Conservation (phyloP, 192 early-diverging fungal species). For the Backusella morwellensis region DNA sequence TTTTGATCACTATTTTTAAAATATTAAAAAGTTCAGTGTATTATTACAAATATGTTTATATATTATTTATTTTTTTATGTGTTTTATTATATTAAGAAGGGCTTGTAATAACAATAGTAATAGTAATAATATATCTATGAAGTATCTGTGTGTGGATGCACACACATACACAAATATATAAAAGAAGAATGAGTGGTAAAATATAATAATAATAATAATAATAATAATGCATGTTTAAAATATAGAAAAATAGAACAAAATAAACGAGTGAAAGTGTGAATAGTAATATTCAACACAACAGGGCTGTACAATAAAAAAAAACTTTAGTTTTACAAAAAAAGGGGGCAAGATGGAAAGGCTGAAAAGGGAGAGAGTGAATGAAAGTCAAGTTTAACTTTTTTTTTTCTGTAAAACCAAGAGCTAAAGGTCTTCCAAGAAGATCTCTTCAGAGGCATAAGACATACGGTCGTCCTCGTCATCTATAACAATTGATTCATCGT, state of each 20-base stretch:
- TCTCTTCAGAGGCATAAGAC: neutral
- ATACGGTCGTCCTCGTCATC: constrained; percentile 10
- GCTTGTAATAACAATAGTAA: neutral
- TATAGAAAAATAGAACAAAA: neutral
- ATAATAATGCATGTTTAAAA: neutral
- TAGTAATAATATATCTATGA: neutral
- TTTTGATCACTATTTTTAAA: too few species aligned
- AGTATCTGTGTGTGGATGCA: neutral
- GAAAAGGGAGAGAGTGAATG: neutral
- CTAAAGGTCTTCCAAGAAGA: constrained; percentile 14
- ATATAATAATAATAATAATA: neutral
- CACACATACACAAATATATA: neutral
- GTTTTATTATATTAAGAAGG: neutral
- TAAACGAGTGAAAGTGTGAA: neutral
- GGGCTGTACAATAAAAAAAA: neutral
- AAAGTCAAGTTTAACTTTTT: neutral
- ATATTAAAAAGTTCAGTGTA: too few species aligned
- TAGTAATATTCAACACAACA: neutral
- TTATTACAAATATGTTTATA: too few species aligned
- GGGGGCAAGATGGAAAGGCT: neutral
- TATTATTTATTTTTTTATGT: neutral
- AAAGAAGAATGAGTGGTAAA: neutral
- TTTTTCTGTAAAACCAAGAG: neutral
- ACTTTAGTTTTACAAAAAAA: neutral
- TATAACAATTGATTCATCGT: constrained; percentile 8